phyloP scores from a whole-genome alignment of 2,329 filamentous ascomycete genomes.

The Pseudopyricularia cyperi region DNA sequence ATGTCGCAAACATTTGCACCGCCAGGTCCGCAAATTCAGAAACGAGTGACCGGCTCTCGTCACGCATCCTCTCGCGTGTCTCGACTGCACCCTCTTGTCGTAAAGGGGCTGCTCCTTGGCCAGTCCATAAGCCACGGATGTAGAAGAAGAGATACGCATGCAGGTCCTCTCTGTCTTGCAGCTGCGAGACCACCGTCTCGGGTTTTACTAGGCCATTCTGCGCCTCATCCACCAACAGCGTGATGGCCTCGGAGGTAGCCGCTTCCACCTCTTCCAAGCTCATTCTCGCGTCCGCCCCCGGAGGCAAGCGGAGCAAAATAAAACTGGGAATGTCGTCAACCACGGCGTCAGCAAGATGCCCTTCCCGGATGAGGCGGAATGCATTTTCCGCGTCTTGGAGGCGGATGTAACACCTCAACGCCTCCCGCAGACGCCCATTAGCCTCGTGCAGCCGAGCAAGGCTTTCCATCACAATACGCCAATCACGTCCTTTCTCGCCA shows the following conservation, averaged over 20 bases:
- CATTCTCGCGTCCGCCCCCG: conserved; percentile 53
- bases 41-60: conserved; percentile 55
- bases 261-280: conserved; percentile 60
- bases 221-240: conserved; percentile 79
- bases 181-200: conserved; percentile 63
- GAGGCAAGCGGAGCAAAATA: conserved; percentile 72
- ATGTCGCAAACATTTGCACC: conserved; percentile 65
- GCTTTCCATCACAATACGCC: conserved; percentile 78
- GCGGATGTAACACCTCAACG: conserved; percentile 76
- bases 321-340: conserved; percentile 83
- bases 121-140: conserved; percentile 72
- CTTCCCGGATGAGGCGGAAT: conserved; percentile 73
- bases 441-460: conserved; percentile 77
- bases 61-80: conserved; percentile 40
- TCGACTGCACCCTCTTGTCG: conserved; percentile 34
- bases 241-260: conserved; percentile 70
- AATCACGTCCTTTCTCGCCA: conserved; percentile 63
- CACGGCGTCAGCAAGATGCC: conserved; percentile 80
- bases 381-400: conserved; percentile 86
- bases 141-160: conserved; percentile 85
- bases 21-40: conserved; percentile 81
- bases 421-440: conserved; percentile 68
- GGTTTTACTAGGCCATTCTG: conserved; percentile 77
- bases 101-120: conserved; percentile 38
- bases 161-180: conserved; percentile 43